Conservation (phyloP, 176 grass and related monocot genomes). For the Chrysopogon serrulatus region DNA sequence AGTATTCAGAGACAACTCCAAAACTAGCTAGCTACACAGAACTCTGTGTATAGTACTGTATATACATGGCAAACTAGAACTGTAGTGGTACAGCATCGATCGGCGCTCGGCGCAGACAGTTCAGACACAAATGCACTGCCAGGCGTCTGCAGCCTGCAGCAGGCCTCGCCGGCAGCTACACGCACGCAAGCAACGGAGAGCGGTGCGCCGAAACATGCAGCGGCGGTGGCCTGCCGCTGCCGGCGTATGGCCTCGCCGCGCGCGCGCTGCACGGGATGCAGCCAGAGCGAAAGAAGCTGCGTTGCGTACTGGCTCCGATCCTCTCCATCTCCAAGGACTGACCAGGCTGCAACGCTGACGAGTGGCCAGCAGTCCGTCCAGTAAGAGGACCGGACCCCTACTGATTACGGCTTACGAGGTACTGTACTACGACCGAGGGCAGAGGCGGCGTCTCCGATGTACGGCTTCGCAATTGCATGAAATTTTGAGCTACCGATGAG, state of each 20-base stretch:
- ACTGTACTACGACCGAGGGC: not conserved
- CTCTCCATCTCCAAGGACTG: too few relatives aligned
- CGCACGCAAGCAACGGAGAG: not conserved
- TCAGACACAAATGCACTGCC: not conserved
- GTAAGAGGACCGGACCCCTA: not conserved
- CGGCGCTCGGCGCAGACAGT: not conserved
- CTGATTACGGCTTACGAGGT: not conserved
- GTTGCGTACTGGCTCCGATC: not conserved
- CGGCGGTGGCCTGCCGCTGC: too few relatives aligned
- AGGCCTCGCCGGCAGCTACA: not conserved
- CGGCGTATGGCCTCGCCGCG: conserved; percentile 11
- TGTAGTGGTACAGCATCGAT: not conserved
- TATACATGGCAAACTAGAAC: not conserved
- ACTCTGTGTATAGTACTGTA: not conserved
- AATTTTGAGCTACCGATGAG: not conserved
- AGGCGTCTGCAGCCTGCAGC: not conserved
- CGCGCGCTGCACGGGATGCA: not conserved
- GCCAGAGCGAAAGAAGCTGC: not conserved
- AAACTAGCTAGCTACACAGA: too few relatives aligned
- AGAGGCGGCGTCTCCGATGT: not conserved
- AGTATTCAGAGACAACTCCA: too few relatives aligned
- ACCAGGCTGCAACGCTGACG: not conserved
- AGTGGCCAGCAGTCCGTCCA: not conserved
- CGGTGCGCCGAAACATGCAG: not conserved
- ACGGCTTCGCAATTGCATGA: not conserved